phyloP scores from a whole-genome alignment of 139 green algal species.

The Gonium pectorale region DNA sequence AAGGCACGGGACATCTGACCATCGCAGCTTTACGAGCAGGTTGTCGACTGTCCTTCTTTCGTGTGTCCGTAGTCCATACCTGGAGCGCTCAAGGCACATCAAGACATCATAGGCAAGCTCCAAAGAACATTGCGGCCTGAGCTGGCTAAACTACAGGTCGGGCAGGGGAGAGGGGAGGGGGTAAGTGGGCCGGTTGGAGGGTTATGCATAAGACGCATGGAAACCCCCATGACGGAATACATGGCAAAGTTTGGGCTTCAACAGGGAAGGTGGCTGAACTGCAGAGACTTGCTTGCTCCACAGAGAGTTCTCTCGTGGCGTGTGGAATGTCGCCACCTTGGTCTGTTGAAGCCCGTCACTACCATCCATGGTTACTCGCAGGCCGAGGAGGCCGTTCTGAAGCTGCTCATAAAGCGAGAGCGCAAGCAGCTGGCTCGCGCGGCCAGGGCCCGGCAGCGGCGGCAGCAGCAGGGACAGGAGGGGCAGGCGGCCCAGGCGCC shows the following conservation, averaged over 20 bases:
- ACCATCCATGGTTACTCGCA: background rate
- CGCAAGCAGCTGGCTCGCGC: background rate
- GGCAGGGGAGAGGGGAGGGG: background rate
- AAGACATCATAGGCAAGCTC: constrained; percentile 13
- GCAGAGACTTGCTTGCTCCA: too few relatives aligned
- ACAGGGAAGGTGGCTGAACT: too few relatives aligned
- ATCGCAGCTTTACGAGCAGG: background rate
- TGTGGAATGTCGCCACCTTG: background rate
- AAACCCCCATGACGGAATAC: too few relatives aligned
- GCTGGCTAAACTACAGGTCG: constrained; percentile 22
- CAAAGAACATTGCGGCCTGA: constrained; percentile 18
- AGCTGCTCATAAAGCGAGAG: constrained; percentile 35
- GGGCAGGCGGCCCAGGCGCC: too few relatives aligned
- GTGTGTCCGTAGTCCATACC: background rate
- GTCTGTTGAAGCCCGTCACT: background rate
- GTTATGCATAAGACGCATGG: too few relatives aligned
- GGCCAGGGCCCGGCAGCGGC: background rate
- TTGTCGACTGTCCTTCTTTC: background rate
- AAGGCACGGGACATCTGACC: background rate
- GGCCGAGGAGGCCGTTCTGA: constrained; percentile 37
- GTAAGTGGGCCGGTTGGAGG: too few relatives aligned
- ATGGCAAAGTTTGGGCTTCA: too few relatives aligned
- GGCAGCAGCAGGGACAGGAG: too few relatives aligned
- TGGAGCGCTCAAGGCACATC: constrained; percentile 6
- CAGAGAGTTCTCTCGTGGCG: too few relatives aligned